phyloP scores from a whole-genome alignment of 129 eudicot genomes.

The Lactuca sativa region DNA sequence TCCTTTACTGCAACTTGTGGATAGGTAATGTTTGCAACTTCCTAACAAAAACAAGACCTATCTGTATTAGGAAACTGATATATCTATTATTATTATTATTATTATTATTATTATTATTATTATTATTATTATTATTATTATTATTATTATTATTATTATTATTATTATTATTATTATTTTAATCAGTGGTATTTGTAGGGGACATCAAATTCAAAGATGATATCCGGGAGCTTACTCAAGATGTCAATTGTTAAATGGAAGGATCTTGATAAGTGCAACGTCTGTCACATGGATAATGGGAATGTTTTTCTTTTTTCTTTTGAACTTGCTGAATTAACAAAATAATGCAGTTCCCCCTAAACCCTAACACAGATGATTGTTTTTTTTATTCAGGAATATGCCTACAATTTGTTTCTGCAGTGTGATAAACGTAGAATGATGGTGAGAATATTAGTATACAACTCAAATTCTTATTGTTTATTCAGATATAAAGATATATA shows the following conservation, averaged over 20 bases:
- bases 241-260: slow-evolving; percentile 77
- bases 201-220: slow-evolving; percentile 48
- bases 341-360: not conserved
- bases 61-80: not conserved
- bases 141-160: no score
- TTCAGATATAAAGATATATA: no score
- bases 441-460: slow-evolving; percentile 46
- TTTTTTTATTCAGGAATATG: slow-evolving; percentile 76
- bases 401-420: slow-evolving; percentile 91
- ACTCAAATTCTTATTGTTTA: slow-evolving; percentile 1
- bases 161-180: no score
- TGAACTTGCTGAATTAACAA: not conserved
- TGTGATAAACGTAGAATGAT: slow-evolving; percentile 99
- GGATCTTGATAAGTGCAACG: slow-evolving; percentile 96
- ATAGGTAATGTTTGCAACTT: no score
- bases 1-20: no score
- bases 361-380: slow-evolving; percentile 9
- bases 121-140: no score
- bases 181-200: no score
- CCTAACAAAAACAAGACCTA: not conserved
- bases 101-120: slow-evolving; percentile 14
- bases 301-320: not conserved
- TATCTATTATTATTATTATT: not conserved
- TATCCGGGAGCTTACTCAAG: slow-evolving; percentile 40
- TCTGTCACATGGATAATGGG: slow-evolving; percentile 99